Base-by-base conservation (phyloP, 441 rosid genomes). In the Aleurites moluccanus region DNA sequence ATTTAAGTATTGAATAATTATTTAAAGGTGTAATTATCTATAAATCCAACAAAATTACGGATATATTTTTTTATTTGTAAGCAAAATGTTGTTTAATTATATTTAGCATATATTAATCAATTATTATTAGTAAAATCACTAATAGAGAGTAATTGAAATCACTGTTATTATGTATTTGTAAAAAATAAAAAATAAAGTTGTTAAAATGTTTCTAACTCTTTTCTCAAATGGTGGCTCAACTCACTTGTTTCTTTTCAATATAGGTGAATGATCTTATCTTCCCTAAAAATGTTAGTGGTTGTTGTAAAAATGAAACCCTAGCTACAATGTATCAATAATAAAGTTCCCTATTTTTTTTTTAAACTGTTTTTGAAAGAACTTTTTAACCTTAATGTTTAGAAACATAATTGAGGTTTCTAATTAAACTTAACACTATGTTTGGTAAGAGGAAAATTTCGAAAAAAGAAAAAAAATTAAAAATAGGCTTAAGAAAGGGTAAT, bases 291-390 rank as follows among this genome's bases (percentile, higher is more conserved):
- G 53, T 49, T 42, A 61, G 64, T 49, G 76, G 73, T 68, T 69
- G 73, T 77, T 53, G 69, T 77, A 77, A 20, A 20, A 38, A 73
- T 52, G 80, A 78, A 67, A 73, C 73, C 65, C 74, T 61, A 78
- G 69, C 80, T 73, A 73, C 35, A 49, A 16, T 49, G 50, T 21
- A 63, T 57, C 45, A 40, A 47, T 2, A 30, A 38, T n/a, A n/a
- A 15, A 45, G 33, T n/a, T 15, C 14, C 28, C 8, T 20, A 9
- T 2, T 47, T 11, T 28, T 18, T n/a, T 49, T 35, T 5, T 16
- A 28, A 40, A 65, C 71, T 18, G 64, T 56, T 25, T 3, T 59
- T 59, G 77, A 47, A 65, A 74, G 59, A 57, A 44, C 70, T 65
- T 42, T 56, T 47, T 67, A 67, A 59, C 66, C 67, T 67, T 49